phyloP scores from a whole-genome alignment of 495 filamentous ascomycete species.

The Aspergillus cristatus region DNA sequence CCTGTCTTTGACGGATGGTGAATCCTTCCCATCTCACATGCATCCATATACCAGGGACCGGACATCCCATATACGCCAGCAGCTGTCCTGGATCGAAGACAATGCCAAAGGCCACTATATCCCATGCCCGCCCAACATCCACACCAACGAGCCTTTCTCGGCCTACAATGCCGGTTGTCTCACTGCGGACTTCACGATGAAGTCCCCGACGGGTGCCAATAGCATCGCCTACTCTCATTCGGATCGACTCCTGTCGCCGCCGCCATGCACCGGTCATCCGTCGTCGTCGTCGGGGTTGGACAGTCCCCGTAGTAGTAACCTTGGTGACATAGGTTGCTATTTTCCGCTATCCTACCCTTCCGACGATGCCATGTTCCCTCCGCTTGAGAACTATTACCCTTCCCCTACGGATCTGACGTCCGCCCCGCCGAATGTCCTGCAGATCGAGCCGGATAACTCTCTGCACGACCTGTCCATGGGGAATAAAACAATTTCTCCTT shows the following conservation, averaged over 20 bases:
- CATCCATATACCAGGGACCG: background rate
- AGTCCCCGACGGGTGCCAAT: background rate
- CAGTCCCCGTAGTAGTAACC: slow-evolving; percentile 13
- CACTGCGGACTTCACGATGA: background rate
- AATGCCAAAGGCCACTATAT: background rate
- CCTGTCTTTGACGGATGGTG: slow-evolving; percentile 7
- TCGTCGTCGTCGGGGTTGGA: slow-evolving; percentile 14
- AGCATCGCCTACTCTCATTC: no score
- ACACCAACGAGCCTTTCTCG: background rate
- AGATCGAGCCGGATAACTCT: slow-evolving; percentile 2
- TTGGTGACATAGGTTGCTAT: slow-evolving; percentile 13
- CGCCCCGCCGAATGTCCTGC: background rate
- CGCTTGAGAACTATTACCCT: slow-evolving; percentile 9
- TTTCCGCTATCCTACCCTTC: slow-evolving; percentile 12
- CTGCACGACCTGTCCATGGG: no score
- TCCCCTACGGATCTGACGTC: slow-evolving; percentile 8
- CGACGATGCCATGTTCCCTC: slow-evolving; percentile 12
- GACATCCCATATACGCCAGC: slow-evolving; percentile 6
- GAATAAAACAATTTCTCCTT: no score
- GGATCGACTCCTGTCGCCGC: slow-evolving; percentile 5
- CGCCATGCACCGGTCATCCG: slow-evolving; percentile 14
- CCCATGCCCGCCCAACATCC: background rate
- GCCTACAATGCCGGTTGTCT: slow-evolving; percentile 8
- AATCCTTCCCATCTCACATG: background rate
- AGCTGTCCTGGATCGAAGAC: slow-evolving; percentile 4